Percentiles rank a stretch among this genome's conserved stretches.
Conservation (phyloP, 2,329 filamentous ascomycete species). For the Fusarium sp. region DNA sequence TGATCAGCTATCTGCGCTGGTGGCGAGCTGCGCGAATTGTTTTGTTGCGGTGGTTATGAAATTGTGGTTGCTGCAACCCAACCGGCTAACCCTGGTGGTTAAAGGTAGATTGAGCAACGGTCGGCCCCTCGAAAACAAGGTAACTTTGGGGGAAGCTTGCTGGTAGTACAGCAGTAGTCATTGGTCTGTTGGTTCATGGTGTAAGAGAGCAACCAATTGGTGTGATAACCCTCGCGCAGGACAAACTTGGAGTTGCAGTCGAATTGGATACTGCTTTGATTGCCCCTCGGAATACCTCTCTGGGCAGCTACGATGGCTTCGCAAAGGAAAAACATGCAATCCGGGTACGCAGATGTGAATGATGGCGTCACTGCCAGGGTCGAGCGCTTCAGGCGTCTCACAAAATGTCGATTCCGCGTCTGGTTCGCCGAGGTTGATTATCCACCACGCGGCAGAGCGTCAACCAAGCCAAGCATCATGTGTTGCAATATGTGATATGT, state of each 20-base stretch:
- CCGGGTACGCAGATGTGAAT: conserved; percentile 28
- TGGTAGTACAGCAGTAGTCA: conserved; percentile 25
- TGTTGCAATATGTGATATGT: conserved; percentile 13
- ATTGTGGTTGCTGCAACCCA: conserved; percentile 6
- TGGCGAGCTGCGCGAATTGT: conserved; percentile 24
- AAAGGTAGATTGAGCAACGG: conserved; percentile 29
- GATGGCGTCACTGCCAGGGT: conserved; percentile 41
- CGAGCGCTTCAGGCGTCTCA: conserved; percentile 36
- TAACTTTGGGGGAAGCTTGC: conserved; percentile 17
- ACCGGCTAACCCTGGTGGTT: conserved; percentile 17
- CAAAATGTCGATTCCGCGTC: conserved; percentile 27
- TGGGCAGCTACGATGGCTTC: conserved; percentile 30
- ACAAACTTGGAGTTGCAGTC: conserved; percentile 20
- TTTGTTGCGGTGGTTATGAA: conserved; percentile 17
- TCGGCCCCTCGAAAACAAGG: conserved; percentile 32
- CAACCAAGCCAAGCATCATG: conserved; percentile 22
- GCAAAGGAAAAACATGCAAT: conserved; percentile 33
- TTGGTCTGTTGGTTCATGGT: conserved; percentile 36
- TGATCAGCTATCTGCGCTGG: conserved; percentile 9
- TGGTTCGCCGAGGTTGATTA: conserved; percentile 12
- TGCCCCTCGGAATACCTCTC: conserved; percentile 30
- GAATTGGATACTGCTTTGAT: conserved; percentile 24
- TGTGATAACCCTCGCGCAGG: conserved; percentile 27
- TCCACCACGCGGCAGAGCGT: conserved; percentile 12
- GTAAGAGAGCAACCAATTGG: conserved; percentile 36